Percentiles rank a stretch among this genome's conserved stretches.
Conservation (phyloP, 1,139 yeast genomes). For the Nakaseomyces sp. region DNA sequence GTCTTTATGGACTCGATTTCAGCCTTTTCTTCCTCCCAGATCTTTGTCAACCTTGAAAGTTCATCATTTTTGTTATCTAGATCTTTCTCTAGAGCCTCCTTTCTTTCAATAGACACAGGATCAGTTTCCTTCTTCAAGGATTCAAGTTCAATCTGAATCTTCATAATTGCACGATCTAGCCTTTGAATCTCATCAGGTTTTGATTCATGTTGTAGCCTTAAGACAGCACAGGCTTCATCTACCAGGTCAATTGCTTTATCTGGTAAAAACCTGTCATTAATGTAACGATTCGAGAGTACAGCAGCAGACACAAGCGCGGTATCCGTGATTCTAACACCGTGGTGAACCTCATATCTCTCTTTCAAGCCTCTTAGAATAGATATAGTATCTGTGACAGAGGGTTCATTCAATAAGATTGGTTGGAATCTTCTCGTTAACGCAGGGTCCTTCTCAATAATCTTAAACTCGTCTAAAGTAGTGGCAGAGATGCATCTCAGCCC, state of each 20-base stretch:
- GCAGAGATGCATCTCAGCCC: conserved; percentile 97
- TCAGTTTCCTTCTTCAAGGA: conserved; percentile 90
- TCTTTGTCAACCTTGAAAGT: conserved; percentile 56
- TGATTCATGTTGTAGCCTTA: conserved; percentile 90
- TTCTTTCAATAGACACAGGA: conserved; percentile 69
- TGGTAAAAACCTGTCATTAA: conserved; percentile 84
- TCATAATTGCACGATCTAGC: conserved; percentile 83
- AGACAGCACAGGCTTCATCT: conserved; percentile 94
- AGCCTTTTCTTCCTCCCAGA: conserved; percentile 78
- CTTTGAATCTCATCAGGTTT: conserved; percentile 92
- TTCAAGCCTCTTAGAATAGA: conserved; percentile 88
- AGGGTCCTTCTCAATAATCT: conserved; percentile 85
- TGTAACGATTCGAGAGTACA: conserved; percentile 78
- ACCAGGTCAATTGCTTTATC: conserved; percentile 95
- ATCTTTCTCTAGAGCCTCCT: conserved; percentile 54
- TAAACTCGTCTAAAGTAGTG: conserved; percentile 83
- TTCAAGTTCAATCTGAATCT: conserved; percentile 88
- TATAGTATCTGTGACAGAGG: conserved; percentile 86
- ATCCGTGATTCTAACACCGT: conserved; percentile 94
- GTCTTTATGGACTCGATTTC: conserved; percentile 67
- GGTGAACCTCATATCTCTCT: conserved; percentile 93
- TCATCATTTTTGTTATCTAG: conserved; percentile 56
- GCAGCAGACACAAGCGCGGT: conserved; percentile 93
- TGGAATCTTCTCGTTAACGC: conserved; percentile 90
- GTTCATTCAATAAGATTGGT: conserved; percentile 79